Evolutionary conservation across 2,329 filamentous ascomycete species (phyloP), one percentile per base, ranked within the genome.

Genomic region (Venturia oleaginea): DNA sequence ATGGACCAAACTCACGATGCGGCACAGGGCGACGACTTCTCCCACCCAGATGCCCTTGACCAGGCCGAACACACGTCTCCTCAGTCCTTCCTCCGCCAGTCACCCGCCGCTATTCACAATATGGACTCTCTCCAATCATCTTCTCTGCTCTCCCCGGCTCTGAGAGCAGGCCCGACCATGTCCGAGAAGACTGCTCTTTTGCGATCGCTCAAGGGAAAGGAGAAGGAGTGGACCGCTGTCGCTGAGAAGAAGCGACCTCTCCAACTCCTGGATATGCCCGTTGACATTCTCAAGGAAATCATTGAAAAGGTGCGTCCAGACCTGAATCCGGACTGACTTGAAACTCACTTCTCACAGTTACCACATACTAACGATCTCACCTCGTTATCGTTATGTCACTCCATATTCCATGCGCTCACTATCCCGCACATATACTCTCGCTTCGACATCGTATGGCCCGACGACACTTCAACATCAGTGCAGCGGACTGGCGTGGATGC

Each of bases 381-480:
- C 0, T 86, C 89, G 17, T 81, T 94, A 48, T 89, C 90, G 17
- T 80, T 91, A 66, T 89, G 89, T 54, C 90, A 91, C 76, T 91
- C 90, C 17, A 86, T 87, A 34, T 82, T 95, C 15, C 89, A 94
- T 76, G 81, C 82, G 54, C 82, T 94, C 64, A 85, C 89, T 0
- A 86, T 91, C 30, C 90, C 90, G 22, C 85, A 87, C 70, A 91
- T 94, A 68, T 94, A 94, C 77, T 89, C 88, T 22, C 85, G 89
- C 66, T 94, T 94, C 75, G 90, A 94, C 72, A 94, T 94, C 68
- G 88, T 93, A 51, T 94, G 91, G 91, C 90, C 90, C 0, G 90
- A 93, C 71, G 84, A 84, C 38, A 82, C 83, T 67, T 79, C 83
- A 8, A 81, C 85, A 10, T 79, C 83, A 1, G 85, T 89, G 69